These are phyloP conservation scores for Phycomyces nitens DNA, from an alignment of 192 early-diverging fungal species.

Conservation along the genomic window DNA sequence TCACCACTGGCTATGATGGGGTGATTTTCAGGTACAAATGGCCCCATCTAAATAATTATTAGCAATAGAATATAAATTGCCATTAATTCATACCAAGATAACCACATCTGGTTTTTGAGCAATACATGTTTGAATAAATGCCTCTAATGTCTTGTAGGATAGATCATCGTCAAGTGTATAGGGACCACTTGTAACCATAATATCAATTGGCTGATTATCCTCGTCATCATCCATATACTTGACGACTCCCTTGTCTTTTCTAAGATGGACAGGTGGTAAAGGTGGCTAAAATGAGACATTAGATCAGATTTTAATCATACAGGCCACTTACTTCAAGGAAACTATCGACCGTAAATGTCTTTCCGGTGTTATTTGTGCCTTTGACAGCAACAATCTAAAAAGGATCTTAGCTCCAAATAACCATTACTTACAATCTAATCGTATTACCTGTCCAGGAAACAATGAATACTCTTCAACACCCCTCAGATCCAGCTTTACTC, in stretches of 20 bases:
- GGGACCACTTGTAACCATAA: conserved; percentile 80
- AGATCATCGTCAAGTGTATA: conserved; percentile 80
- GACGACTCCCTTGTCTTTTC: conserved; percentile 44
- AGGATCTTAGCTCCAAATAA: too few species aligned
- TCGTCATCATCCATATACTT: conserved; percentile 15
- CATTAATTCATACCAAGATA: conserved; percentile 54
- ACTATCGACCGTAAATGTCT: conserved; percentile 50
- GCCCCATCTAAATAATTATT: conserved; percentile 53
- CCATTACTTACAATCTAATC: background rate
- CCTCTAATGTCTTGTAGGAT: conserved; percentile 77
- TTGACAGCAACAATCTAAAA: conserved; percentile 61
- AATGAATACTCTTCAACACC: conserved; percentile 60
- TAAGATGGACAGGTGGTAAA: conserved; percentile 42
- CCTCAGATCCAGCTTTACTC: conserved; percentile 63
- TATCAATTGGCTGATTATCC: conserved; percentile 38
- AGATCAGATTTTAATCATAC: conserved; percentile 27
- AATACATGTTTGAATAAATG: conserved; percentile 60
- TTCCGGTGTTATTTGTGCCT: conserved; percentile 59
- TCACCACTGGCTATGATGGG: conserved; percentile 53
- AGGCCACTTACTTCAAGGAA: conserved; percentile 54
- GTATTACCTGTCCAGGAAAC: conserved; percentile 81
- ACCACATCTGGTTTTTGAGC: conserved; percentile 74
- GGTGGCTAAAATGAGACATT: conserved; percentile 42
- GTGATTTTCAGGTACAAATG: conserved; percentile 64
- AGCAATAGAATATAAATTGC: background rate